Evolutionary conservation across 106 monocot species (phyloP).

Genomic region (Cymbidium sinense): DNA sequence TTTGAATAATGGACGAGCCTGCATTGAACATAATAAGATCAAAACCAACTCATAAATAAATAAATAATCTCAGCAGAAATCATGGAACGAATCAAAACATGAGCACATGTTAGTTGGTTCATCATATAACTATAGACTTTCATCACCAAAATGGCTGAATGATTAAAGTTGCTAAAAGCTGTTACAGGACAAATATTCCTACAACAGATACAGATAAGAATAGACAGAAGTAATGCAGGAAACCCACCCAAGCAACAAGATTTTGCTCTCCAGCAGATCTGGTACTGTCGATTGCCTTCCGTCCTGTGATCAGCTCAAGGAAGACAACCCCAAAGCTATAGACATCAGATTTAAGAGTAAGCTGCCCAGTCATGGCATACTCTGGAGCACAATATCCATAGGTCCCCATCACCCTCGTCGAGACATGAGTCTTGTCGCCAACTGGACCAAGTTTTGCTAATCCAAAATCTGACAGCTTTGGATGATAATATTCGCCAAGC

Average conservation of each 20-base stretch:
- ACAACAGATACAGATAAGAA: neutral
- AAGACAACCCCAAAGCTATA: slow-evolving; percentile 34
- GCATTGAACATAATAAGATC: neutral
- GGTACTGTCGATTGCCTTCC: slow-evolving; percentile 23
- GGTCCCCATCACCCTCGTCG: slow-evolving; percentile 28
- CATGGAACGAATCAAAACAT: neutral
- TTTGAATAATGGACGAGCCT: slow-evolving; percentile 72
- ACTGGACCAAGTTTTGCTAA: slow-evolving; percentile 32
- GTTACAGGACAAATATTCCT: neutral
- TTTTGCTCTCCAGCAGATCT: slow-evolving; percentile 21
- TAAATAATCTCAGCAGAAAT: neutral
- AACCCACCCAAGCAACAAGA: slow-evolving; percentile 27
- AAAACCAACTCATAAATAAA: neutral
- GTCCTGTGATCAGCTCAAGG: slow-evolving; percentile 25
- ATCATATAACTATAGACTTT: too few relatives aligned
- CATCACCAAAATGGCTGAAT: neutral
- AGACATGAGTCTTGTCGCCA: slow-evolving; percentile 31
- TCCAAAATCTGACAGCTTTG: slow-evolving; percentile 32
- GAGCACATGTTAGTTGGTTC: neutral
- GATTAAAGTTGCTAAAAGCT: neutral
- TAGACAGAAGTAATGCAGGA: neutral
- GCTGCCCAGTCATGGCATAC: slow-evolving; percentile 34
- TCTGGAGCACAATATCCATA: slow-evolving; percentile 36
- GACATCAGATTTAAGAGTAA: slow-evolving; percentile 28
- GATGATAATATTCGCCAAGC: slow-evolving; percentile 24